Evolutionary conservation across 2,329 filamentous ascomycete species (phyloP).

Genomic region (Raffaelea deltoideospora): DNA sequence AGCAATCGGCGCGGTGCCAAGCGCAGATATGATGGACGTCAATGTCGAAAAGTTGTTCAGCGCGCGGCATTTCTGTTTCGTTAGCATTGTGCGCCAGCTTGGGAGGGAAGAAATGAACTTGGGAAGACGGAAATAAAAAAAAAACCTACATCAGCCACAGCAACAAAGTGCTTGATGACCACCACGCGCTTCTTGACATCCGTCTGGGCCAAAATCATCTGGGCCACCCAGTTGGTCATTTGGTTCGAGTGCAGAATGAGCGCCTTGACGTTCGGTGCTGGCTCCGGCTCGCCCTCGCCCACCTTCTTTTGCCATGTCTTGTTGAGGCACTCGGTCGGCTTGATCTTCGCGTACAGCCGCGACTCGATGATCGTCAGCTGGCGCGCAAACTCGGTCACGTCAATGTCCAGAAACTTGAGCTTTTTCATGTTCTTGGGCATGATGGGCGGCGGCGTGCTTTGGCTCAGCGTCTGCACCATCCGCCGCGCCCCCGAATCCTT

Average conservation of each 20-base stretch:
- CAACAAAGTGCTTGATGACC: slow-evolving; percentile 96
- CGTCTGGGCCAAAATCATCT: slow-evolving; percentile 92
- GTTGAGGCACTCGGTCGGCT: slow-evolving; percentile 88
- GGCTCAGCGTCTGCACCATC: slow-evolving; percentile 72
- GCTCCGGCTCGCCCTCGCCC: slow-evolving; percentile 63
- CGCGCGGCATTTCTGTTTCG: slow-evolving; percentile 65
- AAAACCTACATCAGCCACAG: slow-evolving; percentile 72
- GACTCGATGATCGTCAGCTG: slow-evolving; percentile 97
- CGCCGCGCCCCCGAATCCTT: slow-evolving; percentile 77
- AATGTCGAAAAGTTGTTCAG: slow-evolving; percentile 96
- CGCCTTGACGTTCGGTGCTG: slow-evolving; percentile 86
- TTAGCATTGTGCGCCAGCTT: slow-evolving; percentile 7
- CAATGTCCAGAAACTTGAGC: slow-evolving; percentile 94
- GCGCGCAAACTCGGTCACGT: slow-evolving; percentile 89
- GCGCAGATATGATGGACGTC: slow-evolving; percentile 91
- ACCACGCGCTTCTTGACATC: slow-evolving; percentile 94
- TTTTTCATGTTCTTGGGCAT: slow-evolving; percentile 99
- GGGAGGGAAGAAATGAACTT: neutral
- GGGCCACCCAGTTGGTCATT: slow-evolving; percentile 97
- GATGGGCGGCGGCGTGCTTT: slow-evolving; percentile 72
- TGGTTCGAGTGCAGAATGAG: slow-evolving; percentile 97
- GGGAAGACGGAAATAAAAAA: neutral
- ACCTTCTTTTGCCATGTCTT: slow-evolving; percentile 99
- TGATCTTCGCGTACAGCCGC: slow-evolving; percentile 86
- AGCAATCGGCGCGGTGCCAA: slow-evolving; percentile 88